These are phyloP conservation scores for Mycosphaerella sp. DNA, from an alignment of 2,329 filamentous ascomycete genomes.

Conservation along the genomic window DNA sequence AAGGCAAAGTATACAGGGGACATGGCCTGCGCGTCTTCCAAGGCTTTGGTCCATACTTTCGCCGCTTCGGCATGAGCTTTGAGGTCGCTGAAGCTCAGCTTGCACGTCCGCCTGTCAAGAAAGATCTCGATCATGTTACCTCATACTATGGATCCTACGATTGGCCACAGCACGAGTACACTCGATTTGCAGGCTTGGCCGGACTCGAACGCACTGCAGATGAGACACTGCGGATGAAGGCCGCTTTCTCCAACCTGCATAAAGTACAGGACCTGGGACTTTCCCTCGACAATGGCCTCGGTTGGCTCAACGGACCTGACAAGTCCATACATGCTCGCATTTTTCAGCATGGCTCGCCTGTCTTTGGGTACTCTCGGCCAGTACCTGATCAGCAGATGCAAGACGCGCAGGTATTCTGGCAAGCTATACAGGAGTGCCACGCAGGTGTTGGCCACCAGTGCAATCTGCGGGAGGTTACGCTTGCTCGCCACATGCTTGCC, in stretches of 20 bases:
- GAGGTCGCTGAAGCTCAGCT: conserved; percentile 55
- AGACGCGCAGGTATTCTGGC: conserved; percentile 26
- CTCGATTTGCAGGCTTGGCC: conserved; percentile 53
- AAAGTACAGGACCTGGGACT: conserved; percentile 58
- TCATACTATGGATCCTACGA: conserved; percentile 60
- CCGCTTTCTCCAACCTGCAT: conserved; percentile 52
- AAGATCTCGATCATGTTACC: conserved; percentile 47
- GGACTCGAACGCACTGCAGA: conserved; percentile 58
- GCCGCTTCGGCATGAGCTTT: conserved; percentile 60
- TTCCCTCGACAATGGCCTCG: conserved; percentile 60
- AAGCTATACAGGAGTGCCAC: conserved; percentile 23
- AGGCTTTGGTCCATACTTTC: conserved; percentile 55
- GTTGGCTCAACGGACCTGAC: conserved; percentile 60
- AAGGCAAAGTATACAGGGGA: conserved; percentile 46
- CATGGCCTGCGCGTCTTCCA: conserved; percentile 57
- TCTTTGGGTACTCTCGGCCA: conserved; percentile 40
- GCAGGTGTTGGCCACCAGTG: conserved; percentile 8
- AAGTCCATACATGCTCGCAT: conserved; percentile 45
- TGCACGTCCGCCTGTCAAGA: conserved; percentile 50
- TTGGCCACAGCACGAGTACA: conserved; percentile 57
- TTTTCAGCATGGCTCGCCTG: conserved; percentile 37
- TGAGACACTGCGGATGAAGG: conserved; percentile 55
- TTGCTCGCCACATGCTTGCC: conserved; percentile 15
- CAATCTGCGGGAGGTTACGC: conserved; percentile 20
- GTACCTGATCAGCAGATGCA: conserved; percentile 18